These are phyloP conservation scores for Aspergillus sclerotioniger DNA, from an alignment of 495 filamentous ascomycete genomes.

Conservation along the genomic window DNA sequence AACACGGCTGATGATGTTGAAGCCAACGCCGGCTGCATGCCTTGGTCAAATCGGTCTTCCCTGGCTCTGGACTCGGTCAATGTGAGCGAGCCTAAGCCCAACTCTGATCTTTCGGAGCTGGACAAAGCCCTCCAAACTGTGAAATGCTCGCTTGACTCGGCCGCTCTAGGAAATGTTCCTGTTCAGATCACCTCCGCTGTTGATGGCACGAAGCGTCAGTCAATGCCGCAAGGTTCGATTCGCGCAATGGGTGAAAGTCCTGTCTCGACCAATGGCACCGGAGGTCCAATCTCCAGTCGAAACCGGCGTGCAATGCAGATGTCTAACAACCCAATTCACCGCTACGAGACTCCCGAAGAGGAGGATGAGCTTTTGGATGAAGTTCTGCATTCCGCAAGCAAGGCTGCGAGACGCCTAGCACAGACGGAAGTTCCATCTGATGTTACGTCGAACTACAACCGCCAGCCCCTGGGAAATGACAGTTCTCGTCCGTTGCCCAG, in stretches of 20 bases:
- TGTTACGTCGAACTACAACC: constrained; percentile 42
- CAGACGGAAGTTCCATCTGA: constrained; percentile 40
- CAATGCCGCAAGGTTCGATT: constrained; percentile 67
- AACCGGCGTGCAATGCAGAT: constrained; percentile 78
- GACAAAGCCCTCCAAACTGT: constrained; percentile 77
- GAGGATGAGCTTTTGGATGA: constrained; percentile 95
- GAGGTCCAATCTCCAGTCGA: constrained; percentile 73
- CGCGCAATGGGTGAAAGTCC: constrained; percentile 62
- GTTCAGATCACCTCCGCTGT: constrained; percentile 43
- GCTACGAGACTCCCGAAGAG: constrained; percentile 93
- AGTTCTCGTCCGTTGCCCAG: constrained; percentile 56
- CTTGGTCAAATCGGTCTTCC: constrained; percentile 84
- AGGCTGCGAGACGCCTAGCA: constrained; percentile 54
- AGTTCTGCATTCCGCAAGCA: constrained; percentile 60
- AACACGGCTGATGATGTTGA: constrained; percentile 84
- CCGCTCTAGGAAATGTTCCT: constrained; percentile 48
- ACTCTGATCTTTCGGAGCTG: constrained; percentile 55
- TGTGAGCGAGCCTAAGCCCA: constrained; percentile 51
- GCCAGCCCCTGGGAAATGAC: constrained; percentile 54
- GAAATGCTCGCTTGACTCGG: constrained; percentile 60
- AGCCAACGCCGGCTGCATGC: constrained; percentile 84
- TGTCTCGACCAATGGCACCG: constrained; percentile 47
- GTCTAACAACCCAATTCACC: constrained; percentile 68
- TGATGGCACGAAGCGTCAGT: constrained; percentile 64
- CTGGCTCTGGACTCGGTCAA: constrained; percentile 70